Evolutionary conservation across 2,329 filamentous ascomycete genomes (phyloP).

Genomic region (Fusarium graminum): DNA sequence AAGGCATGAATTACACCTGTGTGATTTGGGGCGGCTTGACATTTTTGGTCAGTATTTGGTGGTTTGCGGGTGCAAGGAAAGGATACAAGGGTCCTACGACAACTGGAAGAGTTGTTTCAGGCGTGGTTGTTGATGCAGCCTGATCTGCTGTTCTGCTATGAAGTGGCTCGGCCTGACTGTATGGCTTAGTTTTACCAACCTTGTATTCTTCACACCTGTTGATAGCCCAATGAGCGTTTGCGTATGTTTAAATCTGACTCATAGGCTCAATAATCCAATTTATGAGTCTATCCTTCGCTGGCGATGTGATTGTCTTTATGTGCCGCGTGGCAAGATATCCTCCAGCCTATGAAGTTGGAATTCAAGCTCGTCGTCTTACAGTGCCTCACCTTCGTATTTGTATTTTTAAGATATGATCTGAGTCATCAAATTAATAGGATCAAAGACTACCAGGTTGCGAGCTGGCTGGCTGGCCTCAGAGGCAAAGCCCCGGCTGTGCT

Average conservation of each 20-base stretch:
- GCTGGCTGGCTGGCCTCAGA: slow-evolving; percentile 25
- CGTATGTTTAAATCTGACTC: neutral
- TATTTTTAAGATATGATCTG: neutral
- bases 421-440: slow-evolving; percentile 15
- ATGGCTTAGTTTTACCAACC: neutral
- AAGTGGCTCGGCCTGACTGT: neutral
- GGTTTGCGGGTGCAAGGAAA: slow-evolving; percentile 53
- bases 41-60: slow-evolving; percentile 57
- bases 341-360: neutral
- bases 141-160: slow-evolving; percentile 21
- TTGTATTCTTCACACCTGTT: neutral
- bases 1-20: slow-evolving; percentile 67
- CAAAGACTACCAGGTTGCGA: slow-evolving; percentile 7
- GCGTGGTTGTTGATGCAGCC: slow-evolving; percentile 35
- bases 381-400: neutral
- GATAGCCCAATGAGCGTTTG: neutral
- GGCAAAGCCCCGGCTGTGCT: slow-evolving; percentile 4
- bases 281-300: neutral
- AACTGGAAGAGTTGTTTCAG: slow-evolving; percentile 41
- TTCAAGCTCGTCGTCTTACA: neutral
- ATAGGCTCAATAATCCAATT: neutral
- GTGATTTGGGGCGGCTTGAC: slow-evolving; percentile 61
- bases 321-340: slow-evolving; percentile 3
- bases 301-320: neutral
- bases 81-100: slow-evolving; percentile 46